Evolutionary conservation across 768 basidiomycete genomes (phyloP), one percentile per base, ranked within the genome.

Genomic region (Termitomyces bulborhizus): DNA sequence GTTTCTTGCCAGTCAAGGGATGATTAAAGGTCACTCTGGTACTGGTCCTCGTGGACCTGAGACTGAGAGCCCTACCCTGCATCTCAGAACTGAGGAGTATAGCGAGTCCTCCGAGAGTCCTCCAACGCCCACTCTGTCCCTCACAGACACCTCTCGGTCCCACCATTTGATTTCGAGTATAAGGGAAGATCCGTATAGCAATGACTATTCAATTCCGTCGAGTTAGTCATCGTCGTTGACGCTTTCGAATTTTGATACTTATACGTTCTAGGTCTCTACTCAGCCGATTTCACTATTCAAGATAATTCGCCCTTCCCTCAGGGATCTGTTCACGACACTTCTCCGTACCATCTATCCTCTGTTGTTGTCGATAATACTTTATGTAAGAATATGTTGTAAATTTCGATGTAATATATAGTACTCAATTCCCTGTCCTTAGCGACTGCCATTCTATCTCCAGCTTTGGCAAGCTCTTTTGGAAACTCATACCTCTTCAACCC

Each of bases 11-110:
- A 80, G 87, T 0, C 88, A 91, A 67, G 90, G 90, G 46, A 89
- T 91, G 88, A 91, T 93, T 70, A 92, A 92, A 70, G 90, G 90
- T 29, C 89, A 91, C 63, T 86, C 90, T 18, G 86, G 86, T 54
- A 73, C 85, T 27, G 84, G 81, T 1, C 76, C 85, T 18, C 83
- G 85, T 43, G 69, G 74, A 21, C 63, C 74, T 36, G 85, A 85
- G 1, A 79, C 78, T 16, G 83, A 82, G 34, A 78, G 76, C 13
- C 78, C 77, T 44, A 75, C 85, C 54, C 75, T 89, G 58, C 68
- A 73, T 63, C 70, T 87, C 65, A 62, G 71, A n/a, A 18, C 37
- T 58, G 73, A 76, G 37, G 75, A 83, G 71, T 58, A 62, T 57
- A 65, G 71, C 44, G 68, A 68, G 3, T 70, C 70, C 3, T 74